These are phyloP conservation scores for Moricandia moricandioides DNA, from an alignment of 345 rosid species.

Conservation along the genomic window DNA sequence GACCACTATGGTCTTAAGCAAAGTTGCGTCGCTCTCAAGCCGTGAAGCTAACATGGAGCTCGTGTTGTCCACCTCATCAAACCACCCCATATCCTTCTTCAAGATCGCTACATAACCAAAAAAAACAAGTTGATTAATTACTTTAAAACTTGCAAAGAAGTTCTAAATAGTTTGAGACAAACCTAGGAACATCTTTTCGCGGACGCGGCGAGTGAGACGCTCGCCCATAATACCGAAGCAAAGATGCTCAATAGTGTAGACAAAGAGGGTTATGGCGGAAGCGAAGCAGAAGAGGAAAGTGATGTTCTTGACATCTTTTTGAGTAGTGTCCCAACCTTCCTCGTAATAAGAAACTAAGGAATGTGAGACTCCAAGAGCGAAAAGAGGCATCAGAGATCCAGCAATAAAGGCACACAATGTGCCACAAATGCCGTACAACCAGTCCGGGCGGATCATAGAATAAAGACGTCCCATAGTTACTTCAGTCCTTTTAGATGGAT, in stretches of 20 bases:
- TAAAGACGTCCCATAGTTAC: constrained; percentile 62
- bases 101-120: constrained; percentile 61
- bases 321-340: constrained; percentile 67
- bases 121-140: neutral
- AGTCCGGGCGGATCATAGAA: constrained; percentile 82
- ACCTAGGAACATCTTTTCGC: constrained; percentile 85
- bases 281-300: constrained; percentile 65
- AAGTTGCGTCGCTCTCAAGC: constrained; percentile 81
- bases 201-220: constrained; percentile 85
- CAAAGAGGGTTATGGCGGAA: constrained; percentile 58
- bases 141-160: neutral
- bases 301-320: constrained; percentile 76
- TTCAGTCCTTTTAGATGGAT: constrained; percentile 37
- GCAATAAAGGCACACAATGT: constrained; percentile 66
- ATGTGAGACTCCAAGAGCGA: constrained; percentile 92
- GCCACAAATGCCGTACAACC: constrained; percentile 73
- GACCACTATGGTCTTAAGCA: constrained; percentile 67
- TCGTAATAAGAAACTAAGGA: constrained; percentile 78
- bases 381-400: constrained; percentile 95
- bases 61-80: constrained; percentile 73
- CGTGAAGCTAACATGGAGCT: constrained; percentile 84
- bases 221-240: constrained; percentile 91
- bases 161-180: neutral
- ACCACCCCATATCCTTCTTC: constrained; percentile 95
- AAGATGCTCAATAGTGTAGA: constrained; percentile 65